phyloP scores from a whole-genome alignment of 2,329 filamentous ascomycete genomes.

The Blastomyces percursus region DNA sequence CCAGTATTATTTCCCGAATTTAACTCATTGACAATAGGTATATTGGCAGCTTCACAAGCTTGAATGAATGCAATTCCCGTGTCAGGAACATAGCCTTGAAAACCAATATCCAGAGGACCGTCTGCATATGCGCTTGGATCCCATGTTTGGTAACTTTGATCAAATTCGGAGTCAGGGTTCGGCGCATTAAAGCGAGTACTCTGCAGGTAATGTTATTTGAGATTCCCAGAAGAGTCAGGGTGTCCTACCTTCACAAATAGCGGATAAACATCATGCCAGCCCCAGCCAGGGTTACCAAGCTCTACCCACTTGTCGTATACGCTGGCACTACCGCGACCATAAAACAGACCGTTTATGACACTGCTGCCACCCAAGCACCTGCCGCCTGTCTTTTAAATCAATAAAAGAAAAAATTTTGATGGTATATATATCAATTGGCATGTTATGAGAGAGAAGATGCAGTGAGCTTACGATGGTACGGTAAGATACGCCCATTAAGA shows the following conservation, averaged over 20 bases:
- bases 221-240: neutral
- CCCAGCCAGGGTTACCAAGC: slow-evolving; percentile 15
- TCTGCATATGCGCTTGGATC: slow-evolving; percentile 17
- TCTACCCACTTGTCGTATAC: slow-evolving; percentile 14
- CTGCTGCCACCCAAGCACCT: slow-evolving; percentile 13
- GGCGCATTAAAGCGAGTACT: slow-evolving; percentile 23
- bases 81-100: slow-evolving; percentile 18
- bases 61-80: slow-evolving; percentile 22
- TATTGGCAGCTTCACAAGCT: slow-evolving; percentile 20
- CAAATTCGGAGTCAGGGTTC: slow-evolving; percentile 17
- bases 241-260: slow-evolving; percentile 6
- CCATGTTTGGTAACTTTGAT: slow-evolving; percentile 22
- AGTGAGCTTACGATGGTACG: slow-evolving; percentile 9
- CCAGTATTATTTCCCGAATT: slow-evolving; percentile 23
- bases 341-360: slow-evolving; percentile 13
- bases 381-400: slow-evolving; percentile 6
- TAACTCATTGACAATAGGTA: slow-evolving; percentile 26
- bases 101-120: slow-evolving; percentile 17
- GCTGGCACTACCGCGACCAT: slow-evolving; percentile 12
- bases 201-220: slow-evolving; percentile 2
- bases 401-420: neutral
- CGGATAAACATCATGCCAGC: slow-evolving; percentile 13
- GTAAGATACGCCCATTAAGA: slow-evolving; percentile 11
- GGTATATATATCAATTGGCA: neutral
- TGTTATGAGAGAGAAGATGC: neutral